Evolutionary conservation across 139 green algal species (phyloP), one percentile per base, ranked within the genome.

Genomic region (Raphidocelis subcapitata): DNA sequence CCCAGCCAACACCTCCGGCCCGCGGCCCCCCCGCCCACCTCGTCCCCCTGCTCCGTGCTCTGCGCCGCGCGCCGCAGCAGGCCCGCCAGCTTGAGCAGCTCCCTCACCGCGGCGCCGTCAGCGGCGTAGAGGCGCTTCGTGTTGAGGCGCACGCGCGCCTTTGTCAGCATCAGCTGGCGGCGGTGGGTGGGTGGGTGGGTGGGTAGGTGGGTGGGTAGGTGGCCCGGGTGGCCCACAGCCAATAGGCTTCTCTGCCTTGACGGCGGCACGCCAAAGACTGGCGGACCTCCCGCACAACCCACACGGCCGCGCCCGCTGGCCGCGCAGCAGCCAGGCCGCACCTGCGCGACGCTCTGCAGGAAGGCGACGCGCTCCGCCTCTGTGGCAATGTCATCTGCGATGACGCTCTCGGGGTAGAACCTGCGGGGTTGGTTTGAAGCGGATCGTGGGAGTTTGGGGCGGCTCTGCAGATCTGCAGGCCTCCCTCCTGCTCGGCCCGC

Each of bases 91-190:
- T 94, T 94, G 0, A 92, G 79, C 46, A 97, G 74, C 77, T 97
- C 92, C 51, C 84, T 83, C 2, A 94, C 90, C 28, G 92, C 89
- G 5, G 78, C 33, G 14, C 80, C 86, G 65, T 96, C 90, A 37
- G 90, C 90, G 26, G 83, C 77, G 80, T 97, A 96, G 37, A 97
- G 78, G 14, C 85, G 81, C 74, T 93, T 92, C 10, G 95, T 84
- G 80, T 96, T 93, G 15, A 96, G 84, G 72, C 93, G 92, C 61
- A 96, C 83, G 23, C 87, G 83, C 0, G 89, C 83, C 62, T 92
- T 92, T 44, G 81, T 85, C 4, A 92, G 75, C 80, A 94, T 87
- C 26, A 88, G 74, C 60, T 88, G 74, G 41, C 41, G 41, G 8
- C 41, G 12, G 8, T 20, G 8, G 12, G 41, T 8, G 41, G 41